Evolutionary conservation across 2,329 filamentous ascomycete species (phyloP).

Genomic region (Chalaropsis thielavioides): DNA sequence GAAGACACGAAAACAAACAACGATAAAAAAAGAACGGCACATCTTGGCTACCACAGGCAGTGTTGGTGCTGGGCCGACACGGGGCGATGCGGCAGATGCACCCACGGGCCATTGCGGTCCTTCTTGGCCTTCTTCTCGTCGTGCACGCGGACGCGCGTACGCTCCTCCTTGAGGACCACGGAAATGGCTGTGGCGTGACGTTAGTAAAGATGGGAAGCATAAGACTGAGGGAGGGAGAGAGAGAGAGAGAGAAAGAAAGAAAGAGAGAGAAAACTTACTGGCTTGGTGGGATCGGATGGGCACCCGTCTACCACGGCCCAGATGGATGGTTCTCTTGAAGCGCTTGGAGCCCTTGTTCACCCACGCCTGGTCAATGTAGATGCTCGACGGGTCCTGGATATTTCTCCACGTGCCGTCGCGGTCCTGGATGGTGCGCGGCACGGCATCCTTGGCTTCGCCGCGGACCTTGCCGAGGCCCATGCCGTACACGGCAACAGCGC

Average conservation of each 20-base stretch:
- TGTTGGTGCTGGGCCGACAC: slow-evolving; percentile 76
- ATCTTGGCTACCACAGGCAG: slow-evolving; percentile 63
- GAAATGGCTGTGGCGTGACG: slow-evolving; percentile 46
- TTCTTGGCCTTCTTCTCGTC: slow-evolving; percentile 66
- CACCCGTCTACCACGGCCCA: slow-evolving; percentile 60
- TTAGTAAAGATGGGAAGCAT: slow-evolving; percentile 18
- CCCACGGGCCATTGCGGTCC: slow-evolving; percentile 64
- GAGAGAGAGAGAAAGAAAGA: not conserved
- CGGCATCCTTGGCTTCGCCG: slow-evolving; percentile 17
- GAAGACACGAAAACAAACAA: not conserved
- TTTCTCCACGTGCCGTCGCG: slow-evolving; percentile 61
- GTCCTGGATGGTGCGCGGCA: slow-evolving; percentile 45
- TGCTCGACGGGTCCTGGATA: slow-evolving; percentile 58
- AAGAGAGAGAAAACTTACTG: slow-evolving; percentile 39
- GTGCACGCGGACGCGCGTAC: slow-evolving; percentile 67
- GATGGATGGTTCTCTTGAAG: slow-evolving; percentile 46
- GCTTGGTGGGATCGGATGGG: slow-evolving; percentile 57
- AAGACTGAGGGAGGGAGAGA: not conserved
- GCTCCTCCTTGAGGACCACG: slow-evolving; percentile 82
- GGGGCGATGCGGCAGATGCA: slow-evolving; percentile 72
- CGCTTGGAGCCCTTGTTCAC: slow-evolving; percentile 61
- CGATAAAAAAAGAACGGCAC: not conserved
- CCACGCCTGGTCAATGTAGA: slow-evolving; percentile 91
- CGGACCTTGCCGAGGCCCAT: slow-evolving; percentile 58
- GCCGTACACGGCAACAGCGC: slow-evolving; percentile 62